A percentile compares a stretch with the other conserved stretches of the same genome.
These are phyloP conservation scores for Pseudogymnoascus sp. DNA, from an alignment of 2,329 filamentous ascomycete species.

Conservation along the genomic window DNA sequence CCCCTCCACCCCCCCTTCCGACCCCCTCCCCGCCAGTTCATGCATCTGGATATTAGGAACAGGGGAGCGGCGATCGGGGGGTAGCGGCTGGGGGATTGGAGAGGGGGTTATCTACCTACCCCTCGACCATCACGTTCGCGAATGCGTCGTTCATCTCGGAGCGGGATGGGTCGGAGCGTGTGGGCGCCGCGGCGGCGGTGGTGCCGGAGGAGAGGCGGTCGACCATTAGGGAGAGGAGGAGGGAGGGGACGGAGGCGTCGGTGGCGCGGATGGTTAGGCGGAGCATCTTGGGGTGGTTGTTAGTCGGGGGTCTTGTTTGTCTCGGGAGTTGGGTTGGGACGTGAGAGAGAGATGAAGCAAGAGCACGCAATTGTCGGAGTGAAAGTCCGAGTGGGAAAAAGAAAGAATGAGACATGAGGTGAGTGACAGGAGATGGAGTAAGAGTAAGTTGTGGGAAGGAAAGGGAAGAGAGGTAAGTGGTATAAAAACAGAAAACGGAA, in stretches of 20 bases:
- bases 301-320: slow-evolving; percentile 3
- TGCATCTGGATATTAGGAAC: background rate
- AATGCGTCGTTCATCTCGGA: slow-evolving; percentile 27
- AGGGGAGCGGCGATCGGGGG: background rate
- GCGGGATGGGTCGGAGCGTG: slow-evolving; percentile 18
- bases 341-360: background rate
- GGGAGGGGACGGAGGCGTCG: slow-evolving; percentile 75
- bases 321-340: background rate
- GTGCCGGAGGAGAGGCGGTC: slow-evolving; percentile 58
- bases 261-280: slow-evolving; percentile 90
- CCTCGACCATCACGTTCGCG: slow-evolving; percentile 24
- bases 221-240: slow-evolving; percentile 80
- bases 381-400: background rate
- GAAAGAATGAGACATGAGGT: background rate
- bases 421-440: background rate
- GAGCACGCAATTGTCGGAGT: background rate
- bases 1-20: too few relatives aligned
- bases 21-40: background rate
- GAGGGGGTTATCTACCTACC: background rate
- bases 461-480: background rate
- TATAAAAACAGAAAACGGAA: background rate
- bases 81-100: too few relatives aligned
- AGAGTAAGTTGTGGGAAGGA: background rate
- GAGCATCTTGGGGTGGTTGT: slow-evolving; percentile 70
- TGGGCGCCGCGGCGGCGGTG: slow-evolving; percentile 18